Evolutionary conservation across 148 eudicot genomes (phyloP).

Genomic region (Nepenthes gracilis): DNA sequence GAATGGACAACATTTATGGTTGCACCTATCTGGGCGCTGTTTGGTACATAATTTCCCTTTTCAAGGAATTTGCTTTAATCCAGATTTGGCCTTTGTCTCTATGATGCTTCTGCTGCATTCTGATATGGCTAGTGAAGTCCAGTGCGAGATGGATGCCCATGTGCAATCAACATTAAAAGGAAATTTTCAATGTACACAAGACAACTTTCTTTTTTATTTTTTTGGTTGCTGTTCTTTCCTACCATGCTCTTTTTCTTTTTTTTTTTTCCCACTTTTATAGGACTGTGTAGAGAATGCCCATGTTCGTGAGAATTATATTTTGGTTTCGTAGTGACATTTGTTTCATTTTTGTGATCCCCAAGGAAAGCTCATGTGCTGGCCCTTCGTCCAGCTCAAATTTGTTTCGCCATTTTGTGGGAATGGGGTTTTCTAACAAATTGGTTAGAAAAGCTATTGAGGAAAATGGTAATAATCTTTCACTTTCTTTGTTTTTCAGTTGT

Average conservation of each 20-base stretch:
- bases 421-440: slow-evolving; percentile 47
- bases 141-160: too few species aligned
- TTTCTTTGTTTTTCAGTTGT: background rate
- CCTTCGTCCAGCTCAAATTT: slow-evolving; percentile 23
- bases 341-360: background rate
- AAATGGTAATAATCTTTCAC: slow-evolving; percentile 31
- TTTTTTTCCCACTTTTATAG: too few species aligned
- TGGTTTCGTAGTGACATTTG: background rate
- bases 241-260: too few species aligned
- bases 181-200: too few species aligned
- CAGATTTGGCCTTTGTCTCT: background rate
- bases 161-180: too few species aligned
- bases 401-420: slow-evolving; percentile 39
- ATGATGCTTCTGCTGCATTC: background rate
- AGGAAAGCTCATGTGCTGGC: slow-evolving; percentile 65
- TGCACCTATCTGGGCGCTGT: too few species aligned
- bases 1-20: too few species aligned
- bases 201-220: too few species aligned
- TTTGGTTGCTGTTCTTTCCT: too few species aligned
- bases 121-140: background rate
- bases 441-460: slow-evolving; percentile 52
- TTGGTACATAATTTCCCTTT: too few species aligned
- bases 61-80: background rate
- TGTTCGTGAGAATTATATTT: background rate
- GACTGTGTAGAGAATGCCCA: background rate